phyloP scores from a whole-genome alignment of 495 filamentous ascomycete species.

The Lepidopterella palustris region DNA sequence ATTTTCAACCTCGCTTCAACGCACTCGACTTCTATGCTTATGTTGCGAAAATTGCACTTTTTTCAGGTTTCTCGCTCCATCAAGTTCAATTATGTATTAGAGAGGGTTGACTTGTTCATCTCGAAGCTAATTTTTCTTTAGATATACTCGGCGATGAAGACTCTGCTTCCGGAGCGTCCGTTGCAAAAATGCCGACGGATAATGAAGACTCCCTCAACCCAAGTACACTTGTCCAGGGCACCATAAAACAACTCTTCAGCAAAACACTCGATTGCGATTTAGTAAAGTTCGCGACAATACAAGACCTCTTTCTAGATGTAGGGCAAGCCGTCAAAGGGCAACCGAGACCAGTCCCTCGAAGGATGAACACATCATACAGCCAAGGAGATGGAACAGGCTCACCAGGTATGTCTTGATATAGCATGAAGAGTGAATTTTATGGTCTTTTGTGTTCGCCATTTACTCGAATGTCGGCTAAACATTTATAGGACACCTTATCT shows the following conservation, averaged over 20 bases:
- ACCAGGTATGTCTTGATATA: constrained; percentile 3
- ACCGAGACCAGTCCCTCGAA: constrained; percentile 17
- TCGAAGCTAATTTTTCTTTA: too few species aligned
- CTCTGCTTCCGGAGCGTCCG: too few species aligned
- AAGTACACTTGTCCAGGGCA: not conserved
- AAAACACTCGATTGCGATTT: constrained; percentile 20
- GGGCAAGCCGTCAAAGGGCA: constrained; percentile 19
- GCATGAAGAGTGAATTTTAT: not conserved
- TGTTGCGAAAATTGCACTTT: too few species aligned
- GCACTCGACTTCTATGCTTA: too few species aligned
- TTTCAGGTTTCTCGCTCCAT: too few species aligned
- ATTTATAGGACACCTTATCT: constrained; percentile 23
- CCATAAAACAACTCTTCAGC: constrained; percentile 16
- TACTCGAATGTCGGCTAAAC: not conserved
- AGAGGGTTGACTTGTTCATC: too few species aligned
- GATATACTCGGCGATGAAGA: constrained; percentile 18
- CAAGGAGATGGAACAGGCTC: constrained; percentile 7
- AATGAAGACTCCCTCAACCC: not conserved
- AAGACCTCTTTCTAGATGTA: constrained; percentile 22
- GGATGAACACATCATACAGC: constrained; percentile 1
- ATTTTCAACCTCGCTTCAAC: too few species aligned
- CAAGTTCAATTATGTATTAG: too few species aligned
- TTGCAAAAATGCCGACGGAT: not conserved
- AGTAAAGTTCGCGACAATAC: constrained; percentile 5
- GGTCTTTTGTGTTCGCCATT: not conserved